Percentiles rank a stretch among this genome's conserved stretches.
Evolutionary conservation across 2,329 filamentous ascomycete species (phyloP).

Genomic region (Calonectria fujianensis): DNA sequence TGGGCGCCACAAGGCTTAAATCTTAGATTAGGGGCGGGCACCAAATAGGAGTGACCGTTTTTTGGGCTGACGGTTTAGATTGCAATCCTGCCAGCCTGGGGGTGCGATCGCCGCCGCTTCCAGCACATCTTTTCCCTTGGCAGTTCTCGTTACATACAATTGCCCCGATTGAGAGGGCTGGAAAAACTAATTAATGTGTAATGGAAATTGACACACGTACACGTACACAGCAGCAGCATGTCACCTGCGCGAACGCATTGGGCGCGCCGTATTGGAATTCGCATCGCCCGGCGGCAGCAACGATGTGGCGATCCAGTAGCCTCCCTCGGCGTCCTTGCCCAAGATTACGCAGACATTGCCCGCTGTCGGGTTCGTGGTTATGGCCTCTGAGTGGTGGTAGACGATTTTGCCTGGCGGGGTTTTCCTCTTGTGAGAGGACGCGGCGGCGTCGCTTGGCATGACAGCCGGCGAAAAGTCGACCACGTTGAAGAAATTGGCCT

Average conservation of each 20-base stretch:
- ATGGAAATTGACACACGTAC: no score
- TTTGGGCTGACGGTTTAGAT: conserved; percentile 5
- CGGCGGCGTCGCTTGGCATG: not conserved
- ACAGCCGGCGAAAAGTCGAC: conserved; percentile 19
- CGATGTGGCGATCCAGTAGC: conserved; percentile 8
- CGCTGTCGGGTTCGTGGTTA: not conserved
- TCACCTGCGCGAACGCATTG: not conserved
- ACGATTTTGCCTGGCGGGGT: not conserved
- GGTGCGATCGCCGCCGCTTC: conserved; percentile 1
- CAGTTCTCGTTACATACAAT: not conserved
- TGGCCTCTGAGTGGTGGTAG: not conserved
- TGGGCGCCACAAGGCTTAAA: conserved; percentile 12
- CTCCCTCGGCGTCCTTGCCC: conserved; percentile 5
- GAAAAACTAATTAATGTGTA: not conserved
- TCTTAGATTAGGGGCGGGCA: conserved; percentile 14
- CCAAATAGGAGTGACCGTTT: conserved; percentile 10
- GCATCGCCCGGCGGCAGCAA: not conserved
- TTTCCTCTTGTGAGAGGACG: not conserved
- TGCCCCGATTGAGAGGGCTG: no score
- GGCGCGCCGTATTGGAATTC: not conserved
- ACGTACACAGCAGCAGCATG: not conserved
- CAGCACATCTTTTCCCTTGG: not conserved
- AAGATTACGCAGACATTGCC: conserved; percentile 9
- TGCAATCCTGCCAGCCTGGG: not conserved
- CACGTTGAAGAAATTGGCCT: conserved; percentile 1